These are phyloP conservation scores for Thraustochytrium sp. DNA, from an alignment of 352 stramenopile genomes.

Conservation along the genomic window DNA sequence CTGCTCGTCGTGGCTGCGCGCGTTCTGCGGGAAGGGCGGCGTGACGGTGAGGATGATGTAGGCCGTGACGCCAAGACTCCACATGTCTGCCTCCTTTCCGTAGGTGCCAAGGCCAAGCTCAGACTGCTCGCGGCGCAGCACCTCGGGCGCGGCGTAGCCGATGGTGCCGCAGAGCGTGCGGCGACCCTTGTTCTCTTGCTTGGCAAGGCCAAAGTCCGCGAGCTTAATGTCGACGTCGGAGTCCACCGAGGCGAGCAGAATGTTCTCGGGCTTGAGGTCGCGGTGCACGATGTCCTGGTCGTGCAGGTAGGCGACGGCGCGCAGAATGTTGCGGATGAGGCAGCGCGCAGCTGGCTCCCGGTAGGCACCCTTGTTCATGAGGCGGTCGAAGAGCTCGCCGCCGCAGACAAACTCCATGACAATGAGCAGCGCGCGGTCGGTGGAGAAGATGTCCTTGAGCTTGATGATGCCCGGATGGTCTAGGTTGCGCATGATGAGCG, in stretches of 20 bases:
- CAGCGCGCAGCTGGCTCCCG: conserved; percentile 76
- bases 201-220: conserved; percentile 72
- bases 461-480: conserved; percentile 31
- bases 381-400: conserved; percentile 77
- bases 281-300: conserved; percentile 80
- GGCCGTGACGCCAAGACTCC: conserved; percentile 75
- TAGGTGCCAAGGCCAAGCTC: conserved; percentile 50
- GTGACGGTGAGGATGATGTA: conserved; percentile 73
- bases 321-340: conserved; percentile 57
- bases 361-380: conserved; percentile 80
- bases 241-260: conserved; percentile 67
- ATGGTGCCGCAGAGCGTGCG: conserved; percentile 56
- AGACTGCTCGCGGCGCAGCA: conserved; percentile 51
- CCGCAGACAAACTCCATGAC: conserved; percentile 58
- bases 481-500: conserved; percentile 57
- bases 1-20: conserved; percentile 58
- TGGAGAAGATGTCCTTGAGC: conserved; percentile 52
- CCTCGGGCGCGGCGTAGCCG: conserved; percentile 57
- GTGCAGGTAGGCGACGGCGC: conserved; percentile 60
- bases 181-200: conserved; percentile 53
- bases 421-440: conserved; percentile 47
- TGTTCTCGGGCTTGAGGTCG: conserved; percentile 78
- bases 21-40: conserved; percentile 61
- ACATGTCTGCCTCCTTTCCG: conserved; percentile 66
- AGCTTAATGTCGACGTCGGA: conserved; percentile 67